Percentiles rank a stretch among this genome's conserved stretches.
phyloP scores from a whole-genome alignment of 108 stramenopile genomes.

The Nitzschia inconspicua region DNA sequence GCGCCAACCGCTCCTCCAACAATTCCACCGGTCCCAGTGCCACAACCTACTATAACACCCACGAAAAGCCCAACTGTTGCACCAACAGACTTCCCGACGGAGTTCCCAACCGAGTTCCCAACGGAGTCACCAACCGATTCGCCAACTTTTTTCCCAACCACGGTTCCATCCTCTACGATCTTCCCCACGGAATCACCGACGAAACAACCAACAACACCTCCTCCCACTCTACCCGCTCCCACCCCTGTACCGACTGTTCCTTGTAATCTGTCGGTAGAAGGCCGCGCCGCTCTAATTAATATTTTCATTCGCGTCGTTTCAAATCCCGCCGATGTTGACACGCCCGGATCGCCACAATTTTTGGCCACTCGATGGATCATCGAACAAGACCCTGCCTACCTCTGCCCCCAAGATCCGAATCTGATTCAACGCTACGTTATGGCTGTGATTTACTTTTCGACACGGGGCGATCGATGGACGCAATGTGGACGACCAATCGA shows the following conservation, averaged over 20 bases:
- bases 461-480: constrained; percentile 50
- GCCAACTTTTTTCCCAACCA: constrained; percentile 2
- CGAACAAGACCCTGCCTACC: constrained; percentile 35
- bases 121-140: neutral
- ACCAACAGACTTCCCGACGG: constrained; percentile 14
- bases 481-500: constrained; percentile 56
- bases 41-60: neutral
- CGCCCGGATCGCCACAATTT: constrained; percentile 37
- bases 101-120: constrained; percentile 7
- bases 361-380: constrained; percentile 46
- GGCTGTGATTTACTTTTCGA: constrained; percentile 50
- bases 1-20: neutral
- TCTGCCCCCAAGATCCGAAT: constrained; percentile 40
- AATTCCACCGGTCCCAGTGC: no score
- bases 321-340: constrained; percentile 17
- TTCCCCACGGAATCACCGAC: neutral
- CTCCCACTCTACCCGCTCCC: constrained; percentile 1
- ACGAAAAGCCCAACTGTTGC: constrained; percentile 2
- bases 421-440: constrained; percentile 48
- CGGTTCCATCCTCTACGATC: neutral
- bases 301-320: constrained; percentile 30
- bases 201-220: constrained; percentile 7
- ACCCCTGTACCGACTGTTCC: neutral
- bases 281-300: constrained; percentile 26
- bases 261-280: constrained; percentile 35